These are phyloP conservation scores for Dendrobium officinale DNA, from an alignment of 106 monocot genomes.

Conservation along the genomic window DNA sequence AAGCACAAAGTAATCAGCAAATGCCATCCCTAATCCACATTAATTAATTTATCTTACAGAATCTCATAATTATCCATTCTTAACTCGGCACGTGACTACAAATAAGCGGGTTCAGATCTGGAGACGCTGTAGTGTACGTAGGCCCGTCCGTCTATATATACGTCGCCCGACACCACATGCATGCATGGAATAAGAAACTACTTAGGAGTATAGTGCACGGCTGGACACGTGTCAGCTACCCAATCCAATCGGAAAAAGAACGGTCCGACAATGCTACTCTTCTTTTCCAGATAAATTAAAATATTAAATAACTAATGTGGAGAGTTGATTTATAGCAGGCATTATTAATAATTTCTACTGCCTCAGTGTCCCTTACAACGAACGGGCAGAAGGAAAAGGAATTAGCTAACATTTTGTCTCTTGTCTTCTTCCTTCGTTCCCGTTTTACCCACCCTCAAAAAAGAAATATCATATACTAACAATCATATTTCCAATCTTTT, in stretches of 20 bases:
- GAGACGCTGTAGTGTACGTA: background rate
- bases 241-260: background rate
- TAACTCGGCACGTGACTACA: background rate
- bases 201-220: background rate
- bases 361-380: background rate
- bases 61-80: background rate
- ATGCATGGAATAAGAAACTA: constrained; percentile 4
- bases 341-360: background rate
- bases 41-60: background rate
- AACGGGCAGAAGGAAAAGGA: background rate
- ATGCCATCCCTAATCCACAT: too few species aligned
- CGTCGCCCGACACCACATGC: background rate
- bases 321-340: background rate
- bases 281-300: background rate
- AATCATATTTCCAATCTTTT: background rate
- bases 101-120: background rate
- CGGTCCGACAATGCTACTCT: background rate
- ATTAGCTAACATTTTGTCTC: constrained; percentile 1
- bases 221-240: background rate
- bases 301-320: background rate
- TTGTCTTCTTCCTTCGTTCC: background rate
- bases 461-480: background rate
- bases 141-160: background rate
- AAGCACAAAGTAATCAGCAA: too few species aligned
- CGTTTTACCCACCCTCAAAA: too few species aligned